phyloP scores from a whole-genome alignment of 2,329 filamentous ascomycete genomes.

The Cercospora sojina region DNA sequence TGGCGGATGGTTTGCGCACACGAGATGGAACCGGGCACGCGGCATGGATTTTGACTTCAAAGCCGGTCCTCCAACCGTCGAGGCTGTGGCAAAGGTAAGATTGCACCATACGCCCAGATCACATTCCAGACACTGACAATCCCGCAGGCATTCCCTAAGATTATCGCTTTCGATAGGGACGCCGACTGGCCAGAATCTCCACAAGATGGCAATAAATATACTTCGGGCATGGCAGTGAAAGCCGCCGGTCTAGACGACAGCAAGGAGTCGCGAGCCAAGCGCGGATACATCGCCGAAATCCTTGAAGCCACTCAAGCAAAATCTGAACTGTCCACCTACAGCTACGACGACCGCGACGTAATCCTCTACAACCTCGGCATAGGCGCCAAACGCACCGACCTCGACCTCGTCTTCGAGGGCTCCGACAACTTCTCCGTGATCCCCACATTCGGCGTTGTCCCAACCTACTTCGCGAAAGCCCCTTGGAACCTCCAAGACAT shows the following conservation, averaged over 20 bases:
- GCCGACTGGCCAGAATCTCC: conserved; percentile 80
- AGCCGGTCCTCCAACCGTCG: conserved; percentile 16
- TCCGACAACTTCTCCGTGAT: conserved; percentile 88
- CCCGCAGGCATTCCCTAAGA: conserved; percentile 62
- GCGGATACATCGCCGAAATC: conserved; percentile 65
- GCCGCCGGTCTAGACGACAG: conserved; percentile 59
- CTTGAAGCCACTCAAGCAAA: conserved; percentile 62
- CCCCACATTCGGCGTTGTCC: conserved; percentile 90
- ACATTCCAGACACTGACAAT: background rate
- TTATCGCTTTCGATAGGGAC: conserved; percentile 81
- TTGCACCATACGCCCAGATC: background rate
- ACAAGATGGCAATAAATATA: conserved; percentile 70
- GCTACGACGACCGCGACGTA: conserved; percentile 79
- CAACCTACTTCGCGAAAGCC: conserved; percentile 77
- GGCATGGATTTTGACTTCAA: conserved; percentile 70
- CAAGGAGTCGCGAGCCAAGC: conserved; percentile 33
- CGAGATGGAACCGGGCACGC: conserved; percentile 87
- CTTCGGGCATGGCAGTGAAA: conserved; percentile 15
- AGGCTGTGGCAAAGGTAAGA: conserved; percentile 23
- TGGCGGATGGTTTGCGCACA: conserved; percentile 84
- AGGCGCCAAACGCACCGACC: conserved; percentile 84
- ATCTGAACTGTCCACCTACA: conserved; percentile 40
- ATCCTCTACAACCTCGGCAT: conserved; percentile 91
- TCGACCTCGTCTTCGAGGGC: conserved; percentile 86
- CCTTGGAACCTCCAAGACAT: conserved; percentile 79